These are phyloP conservation scores for Tilletia caries DNA, from an alignment of 1,284 basidiomycete species.

Conservation along the genomic window DNA sequence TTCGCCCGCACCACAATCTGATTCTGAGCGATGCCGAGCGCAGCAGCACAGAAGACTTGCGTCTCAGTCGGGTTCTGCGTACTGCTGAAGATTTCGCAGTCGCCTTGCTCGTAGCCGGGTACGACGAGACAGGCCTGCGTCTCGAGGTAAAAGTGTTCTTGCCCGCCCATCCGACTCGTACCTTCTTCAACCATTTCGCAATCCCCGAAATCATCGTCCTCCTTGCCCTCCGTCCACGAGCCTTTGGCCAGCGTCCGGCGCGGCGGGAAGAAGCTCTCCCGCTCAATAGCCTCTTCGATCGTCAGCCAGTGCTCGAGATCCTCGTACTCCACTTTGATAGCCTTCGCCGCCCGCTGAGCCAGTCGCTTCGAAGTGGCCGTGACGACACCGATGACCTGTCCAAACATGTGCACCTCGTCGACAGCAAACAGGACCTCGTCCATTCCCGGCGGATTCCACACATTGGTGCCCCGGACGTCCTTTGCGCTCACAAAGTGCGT, in stretches of 20 bases:
- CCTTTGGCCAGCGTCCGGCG: slow-evolving; percentile 39
- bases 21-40: slow-evolving; percentile 52
- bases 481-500: slow-evolving; percentile 44
- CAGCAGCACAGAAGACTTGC: slow-evolving; percentile 51
- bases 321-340: slow-evolving; percentile 53
- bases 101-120: slow-evolving; percentile 53
- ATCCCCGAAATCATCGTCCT: slow-evolving; percentile 29
- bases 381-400: slow-evolving; percentile 52
- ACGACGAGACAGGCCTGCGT: slow-evolving; percentile 53
- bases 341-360: slow-evolving; percentile 51
- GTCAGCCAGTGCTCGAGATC: slow-evolving; percentile 52
- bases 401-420: slow-evolving; percentile 49
- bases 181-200: slow-evolving; percentile 48
- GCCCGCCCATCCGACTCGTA: slow-evolving; percentile 50
- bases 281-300: slow-evolving; percentile 51
- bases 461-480: slow-evolving; percentile 52
- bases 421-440: slow-evolving; percentile 54
- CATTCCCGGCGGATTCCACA: slow-evolving; percentile 52
- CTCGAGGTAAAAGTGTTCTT: slow-evolving; percentile 49
- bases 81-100: slow-evolving; percentile 53
- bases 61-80: slow-evolving; percentile 54
- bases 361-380: slow-evolving; percentile 51
- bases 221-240: slow-evolving; percentile 23
- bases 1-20: slow-evolving; percentile 49
- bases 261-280: slow-evolving; percentile 39